Base-by-base conservation (phyloP, 257 asterid species). In the Capsicum baccatum region DNA sequence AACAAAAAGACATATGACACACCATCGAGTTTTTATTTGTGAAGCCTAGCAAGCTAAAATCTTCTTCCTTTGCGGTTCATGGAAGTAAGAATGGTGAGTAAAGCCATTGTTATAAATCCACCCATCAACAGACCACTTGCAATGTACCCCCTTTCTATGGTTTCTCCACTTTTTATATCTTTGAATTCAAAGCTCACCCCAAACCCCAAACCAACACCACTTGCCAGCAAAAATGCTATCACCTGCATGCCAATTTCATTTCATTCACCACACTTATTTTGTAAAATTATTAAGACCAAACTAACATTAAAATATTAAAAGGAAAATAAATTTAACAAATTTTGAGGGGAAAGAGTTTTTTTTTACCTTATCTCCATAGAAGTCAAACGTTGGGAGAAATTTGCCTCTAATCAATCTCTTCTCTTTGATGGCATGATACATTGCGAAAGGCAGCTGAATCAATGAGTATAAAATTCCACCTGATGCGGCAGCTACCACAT, bases 181-280 rank as follows among this genome's bases (percentile, higher is more conserved):
- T 74, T 13, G 39, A 52, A 52, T 50, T 52, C 81, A 52, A 52
- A 50, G 1, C 3, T 76, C 12, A 76, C 63, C 6, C 81, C 81
- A 50, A 76, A 76, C 5, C 48, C 81, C 63, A 76, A 76, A 76
- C 81, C 81, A 50, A 74, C 60, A 21, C 81, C 62, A 50, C 62
- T 74, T 74, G 81, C 81, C 44, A 50, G 52, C 21, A 48, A 50
- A 74, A 74, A 74, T 54, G 47, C 62, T 13, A 50, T 52, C 4
- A 50, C 81, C 81, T 74, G 81, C 78, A 68, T 1, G 52, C 44
- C 60, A 74, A 52, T 76, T 73, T 66, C 39, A 55, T 57, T 57
- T 57, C 62, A 57, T 57, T 60, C 33, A 59, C 26, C 64, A 66
- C 64, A 66, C 47, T 66, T 66, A 3, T 12, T 35, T 66, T 6